Conservation (phyloP, 2,329 filamentous ascomycete genomes). For the Pyrenophora tritici-repentis region DNA sequence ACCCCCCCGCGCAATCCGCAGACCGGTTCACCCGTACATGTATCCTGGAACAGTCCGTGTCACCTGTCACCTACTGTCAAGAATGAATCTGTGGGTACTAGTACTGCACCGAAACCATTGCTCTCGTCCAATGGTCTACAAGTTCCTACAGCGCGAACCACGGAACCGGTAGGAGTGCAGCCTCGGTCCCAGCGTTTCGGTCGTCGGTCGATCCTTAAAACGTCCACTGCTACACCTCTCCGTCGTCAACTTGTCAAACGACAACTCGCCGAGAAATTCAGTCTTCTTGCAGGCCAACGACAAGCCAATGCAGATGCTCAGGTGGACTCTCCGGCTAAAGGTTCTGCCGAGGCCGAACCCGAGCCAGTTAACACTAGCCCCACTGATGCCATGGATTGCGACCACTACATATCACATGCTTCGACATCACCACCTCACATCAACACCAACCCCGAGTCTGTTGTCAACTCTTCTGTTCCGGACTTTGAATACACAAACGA, state of each 20-base stretch:
- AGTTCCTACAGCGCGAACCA: not conserved
- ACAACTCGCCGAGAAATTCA: slow-evolving; percentile 12
- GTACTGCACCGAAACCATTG: not conserved
- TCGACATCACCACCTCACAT: not conserved
- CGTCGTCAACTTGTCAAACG: slow-evolving; percentile 16
- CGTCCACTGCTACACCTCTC: slow-evolving; percentile 12
- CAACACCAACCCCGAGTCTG: not conserved
- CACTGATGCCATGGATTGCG: not conserved
- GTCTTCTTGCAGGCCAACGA: slow-evolving; percentile 1
- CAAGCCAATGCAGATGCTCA: not conserved
- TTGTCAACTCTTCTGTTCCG: not conserved
- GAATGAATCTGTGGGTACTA: not conserved
- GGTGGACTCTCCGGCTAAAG: slow-evolving; percentile 10
- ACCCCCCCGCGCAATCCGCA: slow-evolving; percentile 16
- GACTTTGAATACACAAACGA: slow-evolving; percentile 22
- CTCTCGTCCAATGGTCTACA: not conserved
- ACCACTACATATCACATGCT: not conserved
- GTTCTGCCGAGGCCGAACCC: slow-evolving; percentile 10
- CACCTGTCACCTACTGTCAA: not conserved
- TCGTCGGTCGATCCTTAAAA: not conserved
- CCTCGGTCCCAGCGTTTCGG: not conserved
- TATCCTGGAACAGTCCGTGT: slow-evolving; percentile 9
- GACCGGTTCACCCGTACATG: slow-evolving; percentile 13
- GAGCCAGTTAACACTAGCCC: slow-evolving; percentile 1
- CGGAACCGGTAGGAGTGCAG: not conserved